Evolutionary conservation across 2,329 filamentous ascomycete genomes (phyloP), one percentile per base, ranked within the genome.

Genomic region (Verticillium isaacii): DNA sequence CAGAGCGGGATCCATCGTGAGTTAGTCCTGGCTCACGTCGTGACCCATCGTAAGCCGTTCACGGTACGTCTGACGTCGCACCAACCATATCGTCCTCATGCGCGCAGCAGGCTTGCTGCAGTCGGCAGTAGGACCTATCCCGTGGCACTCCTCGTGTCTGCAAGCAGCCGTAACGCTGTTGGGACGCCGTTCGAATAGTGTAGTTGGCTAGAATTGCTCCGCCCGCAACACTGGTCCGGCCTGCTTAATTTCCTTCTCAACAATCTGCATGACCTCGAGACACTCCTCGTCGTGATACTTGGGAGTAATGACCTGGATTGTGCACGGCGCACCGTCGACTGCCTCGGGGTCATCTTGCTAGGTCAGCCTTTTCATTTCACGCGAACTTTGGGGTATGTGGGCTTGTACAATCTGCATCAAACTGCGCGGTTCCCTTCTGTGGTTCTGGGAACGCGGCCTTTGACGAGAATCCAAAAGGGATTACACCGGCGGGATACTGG

Each of bases 261-360:
- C 71, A 5, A 75, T 65, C 7, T 66, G 57, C 11, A 73, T 68
- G 1, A 68, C 71, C 12, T 65, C 62, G 11, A 79, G 64, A 58
- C 75, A 78, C 62, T 82, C 77, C 64, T 84, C 81, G 23, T 84
- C 82, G 56, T 77, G 75, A 70, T 81, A 77, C 1, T 73, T 73
- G 7, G 76, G 77, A 0, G 80, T 74, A 23, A 80, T 68, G 3
- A 84, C 64, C 64, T 84, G 80, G 5, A 84, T 66, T 3, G 79
- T 73, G 23, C 77, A 78, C 0, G 82, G 80, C 3, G 75, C 72
- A 1, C 78, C 79, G 45, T 82, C 74, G 0, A 75, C 68, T 0
- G 67, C 65, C 4, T 74, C 72, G 0, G 78, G 72, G 3, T 76
- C 65, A 64, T 82, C 80, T 50, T 12, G 6, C 19, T 4, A 11